Base-by-base conservation (phyloP, 2,329 filamentous ascomycete genomes). In the Beauveria rudraprayagi region DNA sequence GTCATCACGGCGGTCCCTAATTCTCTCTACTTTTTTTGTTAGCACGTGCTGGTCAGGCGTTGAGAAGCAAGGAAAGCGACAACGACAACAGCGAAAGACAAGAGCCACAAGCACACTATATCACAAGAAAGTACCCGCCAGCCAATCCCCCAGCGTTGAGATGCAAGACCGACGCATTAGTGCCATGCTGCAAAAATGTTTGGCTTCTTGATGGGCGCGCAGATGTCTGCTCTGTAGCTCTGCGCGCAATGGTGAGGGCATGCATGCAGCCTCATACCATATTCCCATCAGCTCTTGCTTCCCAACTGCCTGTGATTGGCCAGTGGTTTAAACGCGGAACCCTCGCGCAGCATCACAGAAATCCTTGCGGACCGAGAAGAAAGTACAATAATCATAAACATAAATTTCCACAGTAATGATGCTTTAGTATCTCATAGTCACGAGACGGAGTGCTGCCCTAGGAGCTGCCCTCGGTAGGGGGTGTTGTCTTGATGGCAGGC, bases 321-420 rank as follows among this genome's bases (percentile, higher is more conserved):
- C 30, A 40, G 10, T 37, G 30, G 46, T 54, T 60, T 60, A 54
- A 37, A 44, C 56, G 37, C 37, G 43, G 37, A n/a, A 26, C 56
- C 56, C n/a, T 41, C 57, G 50, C 57, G 48, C 11, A 34, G 51
- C 17, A 48, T 60, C 58, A 60, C 58, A 60, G 37, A 48, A 11
- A 34, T 48, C 43, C 51, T 46, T n/a, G 47, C 26, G 51, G 43
- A 54, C 43, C 11, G 52, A 46, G 47, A 46, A 52, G 24, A 19
- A 19, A 24, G 41, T 56, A 60, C 41, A 59, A 47, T 56, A 52
- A 51, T 61, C 52, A 56, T 56, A 61, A 61, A 61, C 30, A 43
- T 24, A 55, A 60, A 60, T 60, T 60, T 54, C 58, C 58, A 41
- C 58, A 54, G 46, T 61, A 56, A 52, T 9, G 46, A 53, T 56